A percentile compares a stretch with the other conserved stretches of the same genome.
Evolutionary conservation across 257 asterid species (phyloP).

Genomic region (Prunella vulgaris): DNA sequence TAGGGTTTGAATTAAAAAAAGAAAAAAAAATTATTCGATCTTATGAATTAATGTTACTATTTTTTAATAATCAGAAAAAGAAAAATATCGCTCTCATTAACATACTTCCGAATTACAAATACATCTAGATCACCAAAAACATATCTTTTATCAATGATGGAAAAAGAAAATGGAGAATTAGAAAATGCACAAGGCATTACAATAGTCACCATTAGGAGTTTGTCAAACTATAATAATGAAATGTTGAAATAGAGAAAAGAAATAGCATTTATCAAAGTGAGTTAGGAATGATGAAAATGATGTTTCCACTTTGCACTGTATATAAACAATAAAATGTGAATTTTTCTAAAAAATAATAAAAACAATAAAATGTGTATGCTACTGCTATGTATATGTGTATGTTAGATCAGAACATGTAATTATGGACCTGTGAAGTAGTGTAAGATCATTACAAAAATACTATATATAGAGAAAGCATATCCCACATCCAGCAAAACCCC

Average conservation of each 20-base stretch:
- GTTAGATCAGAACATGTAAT: conserved; percentile 30
- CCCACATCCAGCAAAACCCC: conserved; percentile 44
- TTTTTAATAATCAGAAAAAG: too few relatives aligned
- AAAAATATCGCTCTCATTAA: not conserved
- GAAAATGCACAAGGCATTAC: conserved; percentile 3
- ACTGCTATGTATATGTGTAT: not conserved
- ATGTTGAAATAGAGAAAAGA: conserved; percentile 22
- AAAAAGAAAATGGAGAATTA: not conserved
- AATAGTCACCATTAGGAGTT: conserved; percentile 17
- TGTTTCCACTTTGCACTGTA: conserved; percentile 21
- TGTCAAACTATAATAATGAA: conserved; percentile 25
- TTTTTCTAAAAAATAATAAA: not conserved
- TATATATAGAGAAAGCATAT: conserved; percentile 16
- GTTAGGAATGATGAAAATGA: conserved; percentile 32
- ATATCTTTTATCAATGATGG: not conserved
- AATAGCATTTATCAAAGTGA: not conserved
- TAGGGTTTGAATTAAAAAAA: conserved; percentile 5
- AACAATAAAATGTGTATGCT: not conserved
- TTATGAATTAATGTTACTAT: too few relatives aligned
- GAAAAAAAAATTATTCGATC: not conserved
- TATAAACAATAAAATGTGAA: conserved; percentile 1
- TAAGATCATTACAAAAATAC: conserved; percentile 13
- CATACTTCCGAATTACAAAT: not conserved
- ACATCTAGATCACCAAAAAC: not conserved
- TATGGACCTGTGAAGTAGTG: conserved; percentile 28